Conservation (phyloP, 371 early-diverging fungal genomes). For the Mucor indicus region DNA sequence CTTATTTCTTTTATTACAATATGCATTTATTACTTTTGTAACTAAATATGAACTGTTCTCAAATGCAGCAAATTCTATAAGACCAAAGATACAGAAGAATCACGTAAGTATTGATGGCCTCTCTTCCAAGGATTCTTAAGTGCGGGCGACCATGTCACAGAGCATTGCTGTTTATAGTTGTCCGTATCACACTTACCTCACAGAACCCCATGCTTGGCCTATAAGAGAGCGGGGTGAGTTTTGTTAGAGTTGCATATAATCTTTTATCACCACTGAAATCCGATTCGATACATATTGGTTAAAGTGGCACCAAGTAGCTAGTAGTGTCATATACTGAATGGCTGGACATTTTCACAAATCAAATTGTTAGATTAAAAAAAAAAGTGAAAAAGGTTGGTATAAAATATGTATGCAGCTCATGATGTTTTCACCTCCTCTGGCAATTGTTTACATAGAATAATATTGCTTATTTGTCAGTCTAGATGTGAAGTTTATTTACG, state of each 20-base stretch:
- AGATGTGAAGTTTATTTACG: slow-evolving; percentile 9
- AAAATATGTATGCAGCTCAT: slow-evolving; percentile 9
- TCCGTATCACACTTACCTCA: slow-evolving; percentile 21
- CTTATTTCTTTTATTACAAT: too few species aligned
- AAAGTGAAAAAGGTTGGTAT: slow-evolving; percentile 7
- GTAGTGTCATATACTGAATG: not conserved
- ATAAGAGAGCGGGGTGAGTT: slow-evolving; percentile 16
- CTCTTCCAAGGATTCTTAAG: not conserved
- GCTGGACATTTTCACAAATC: not conserved
- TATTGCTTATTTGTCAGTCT: slow-evolving; percentile 12
- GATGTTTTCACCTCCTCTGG: slow-evolving; percentile 4
- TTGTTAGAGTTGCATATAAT: slow-evolving; percentile 21
- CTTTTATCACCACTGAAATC: slow-evolving; percentile 19
- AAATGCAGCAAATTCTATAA: too few species aligned
- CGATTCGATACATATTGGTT: slow-evolving; percentile 19
- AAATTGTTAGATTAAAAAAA: slow-evolving; percentile 11
- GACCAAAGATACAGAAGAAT: too few species aligned
- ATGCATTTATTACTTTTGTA: too few species aligned
- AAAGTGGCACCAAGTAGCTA: too few species aligned
- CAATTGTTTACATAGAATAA: slow-evolving; percentile 6
- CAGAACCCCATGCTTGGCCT: slow-evolving; percentile 23
- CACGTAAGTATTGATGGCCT: not conserved
- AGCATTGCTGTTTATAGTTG: slow-evolving; percentile 18
- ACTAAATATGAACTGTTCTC: too few species aligned
- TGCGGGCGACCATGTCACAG: too few species aligned